A percentile compares a stretch with the other conserved stretches of the same genome.
These are phyloP conservation scores for Zygosaccharomyces sapae DNA, from an alignment of 1,139 yeast species.

Conservation along the genomic window DNA sequence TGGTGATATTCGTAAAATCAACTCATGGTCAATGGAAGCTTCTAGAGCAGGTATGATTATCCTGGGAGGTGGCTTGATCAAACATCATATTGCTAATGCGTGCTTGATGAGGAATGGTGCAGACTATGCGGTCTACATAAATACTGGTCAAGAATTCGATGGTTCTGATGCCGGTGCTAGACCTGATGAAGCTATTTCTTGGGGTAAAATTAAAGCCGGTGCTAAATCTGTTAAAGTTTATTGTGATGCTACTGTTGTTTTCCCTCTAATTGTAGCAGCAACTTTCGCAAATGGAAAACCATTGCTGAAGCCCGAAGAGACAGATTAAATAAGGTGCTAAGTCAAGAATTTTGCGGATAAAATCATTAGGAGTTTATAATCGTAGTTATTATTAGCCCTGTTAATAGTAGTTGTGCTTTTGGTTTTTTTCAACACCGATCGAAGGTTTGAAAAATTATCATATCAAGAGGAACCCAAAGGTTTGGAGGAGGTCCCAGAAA, in stretches of 20 bases:
- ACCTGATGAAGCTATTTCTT: conserved; percentile 96
- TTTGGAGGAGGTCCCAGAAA: neutral
- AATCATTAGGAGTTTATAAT: conserved; percentile 1
- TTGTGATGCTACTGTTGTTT: conserved; percentile 93
- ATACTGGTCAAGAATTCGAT: conserved; percentile 99
- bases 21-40: conserved; percentile 95
- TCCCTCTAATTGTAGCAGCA: conserved; percentile 95
- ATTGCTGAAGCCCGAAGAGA: conserved; percentile 13
- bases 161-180: conserved; percentile 99
- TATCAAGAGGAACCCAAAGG: neutral
- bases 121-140: conserved; percentile 92
- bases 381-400: neutral
- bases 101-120: conserved; percentile 99
- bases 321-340: conserved; percentile 7
- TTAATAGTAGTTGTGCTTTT: neutral
- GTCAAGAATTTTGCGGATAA: too few species aligned
- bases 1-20: conserved; percentile 84
- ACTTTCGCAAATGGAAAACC: conserved; percentile 70
- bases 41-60: conserved; percentile 91
- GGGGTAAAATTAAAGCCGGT: conserved; percentile 97
- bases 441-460: neutral
- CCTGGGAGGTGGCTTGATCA: conserved; percentile 92
- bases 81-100: conserved; percentile 97
- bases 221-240: conserved; percentile 89
- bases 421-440: neutral